Percentiles rank a stretch among this genome's conserved stretches.
phyloP scores from a whole-genome alignment of 2,329 filamentous ascomycete species.

The Ophiostoma novo-ulmi region DNA sequence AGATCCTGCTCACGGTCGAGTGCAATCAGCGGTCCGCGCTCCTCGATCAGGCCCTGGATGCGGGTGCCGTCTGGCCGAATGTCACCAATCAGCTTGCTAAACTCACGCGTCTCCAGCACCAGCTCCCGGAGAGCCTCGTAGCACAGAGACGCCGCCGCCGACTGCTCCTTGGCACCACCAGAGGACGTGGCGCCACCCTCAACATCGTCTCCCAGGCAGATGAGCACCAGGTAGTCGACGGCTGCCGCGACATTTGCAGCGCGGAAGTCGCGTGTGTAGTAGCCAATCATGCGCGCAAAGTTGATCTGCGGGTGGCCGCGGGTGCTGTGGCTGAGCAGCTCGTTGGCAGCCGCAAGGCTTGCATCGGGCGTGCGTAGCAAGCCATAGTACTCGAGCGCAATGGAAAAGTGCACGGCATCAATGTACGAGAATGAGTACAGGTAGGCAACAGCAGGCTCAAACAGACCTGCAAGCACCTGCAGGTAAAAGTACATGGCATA shows the following conservation, averaged over 20 bases:
- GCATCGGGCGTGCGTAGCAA: constrained; percentile 83
- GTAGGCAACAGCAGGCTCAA: constrained; percentile 87
- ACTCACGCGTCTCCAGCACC: constrained; percentile 93
- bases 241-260: constrained; percentile 83
- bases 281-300: constrained; percentile 87
- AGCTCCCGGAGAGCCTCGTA: constrained; percentile 91
- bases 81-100: constrained; percentile 88
- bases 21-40: constrained; percentile 74
- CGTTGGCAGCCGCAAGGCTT: constrained; percentile 56
- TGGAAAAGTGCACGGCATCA: constrained; percentile 89
- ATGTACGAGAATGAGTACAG: constrained; percentile 88
- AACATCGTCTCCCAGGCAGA: constrained; percentile 70
- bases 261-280: constrained; percentile 94
- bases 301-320: constrained; percentile 76
- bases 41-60: constrained; percentile 81
- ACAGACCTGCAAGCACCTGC: constrained; percentile 84
- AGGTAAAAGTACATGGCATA: constrained; percentile 93
- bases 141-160: constrained; percentile 74
- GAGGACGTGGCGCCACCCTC: neutral
- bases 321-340: constrained; percentile 62
- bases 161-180: constrained; percentile 45
- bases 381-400: constrained; percentile 84
- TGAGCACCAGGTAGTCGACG: constrained; percentile 85
- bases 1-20: constrained; percentile 77
- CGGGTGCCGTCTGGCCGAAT: constrained; percentile 79